Percentiles rank a stretch among this genome's conserved stretches.
Conservation (phyloP, 2,329 filamentous ascomycete species). For the Diaporthe capsici region DNA sequence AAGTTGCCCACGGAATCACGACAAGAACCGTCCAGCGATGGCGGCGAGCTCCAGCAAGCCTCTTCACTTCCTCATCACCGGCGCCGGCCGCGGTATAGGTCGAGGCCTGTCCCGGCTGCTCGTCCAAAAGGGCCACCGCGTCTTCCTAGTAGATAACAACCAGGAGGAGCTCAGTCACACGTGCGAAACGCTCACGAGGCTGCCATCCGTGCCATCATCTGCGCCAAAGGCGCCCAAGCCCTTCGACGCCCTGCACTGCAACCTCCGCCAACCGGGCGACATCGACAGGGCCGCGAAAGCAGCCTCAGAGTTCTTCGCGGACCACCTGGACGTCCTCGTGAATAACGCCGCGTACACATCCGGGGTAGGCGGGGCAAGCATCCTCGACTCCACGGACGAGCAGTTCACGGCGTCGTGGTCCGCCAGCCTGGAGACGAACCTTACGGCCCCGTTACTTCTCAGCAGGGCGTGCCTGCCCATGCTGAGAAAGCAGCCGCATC, state of each 20-base stretch:
- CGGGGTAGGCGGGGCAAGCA: conserved; percentile 49
- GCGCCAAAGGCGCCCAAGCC: conserved; percentile 34
- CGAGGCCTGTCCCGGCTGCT: conserved; percentile 69
- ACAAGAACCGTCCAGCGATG: background rate
- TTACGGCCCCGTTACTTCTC: conserved; percentile 53
- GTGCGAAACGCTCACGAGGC: conserved; percentile 45
- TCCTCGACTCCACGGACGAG: conserved; percentile 49
- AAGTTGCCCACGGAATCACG: too few relatives aligned
- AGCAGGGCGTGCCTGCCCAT: conserved; percentile 49
- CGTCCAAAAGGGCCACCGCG: conserved; percentile 54
- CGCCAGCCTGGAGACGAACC: conserved; percentile 53
- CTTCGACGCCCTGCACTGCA: conserved; percentile 47
- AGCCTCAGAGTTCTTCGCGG: conserved; percentile 52
- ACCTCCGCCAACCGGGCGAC: conserved; percentile 51
- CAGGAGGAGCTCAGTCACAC: conserved; percentile 54
- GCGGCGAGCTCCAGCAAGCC: conserved; percentile 26
- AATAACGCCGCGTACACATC: conserved; percentile 59
- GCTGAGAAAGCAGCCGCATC: conserved; percentile 38
- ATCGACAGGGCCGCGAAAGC: conserved; percentile 49
- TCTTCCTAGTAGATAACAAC: conserved; percentile 57
- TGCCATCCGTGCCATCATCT: background rate
- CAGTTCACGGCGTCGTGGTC: conserved; percentile 49
- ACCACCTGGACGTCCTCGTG: conserved; percentile 56
- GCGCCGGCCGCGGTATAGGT: conserved; percentile 76
- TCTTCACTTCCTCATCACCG: conserved; percentile 68